Percentiles rank a stretch among this genome's conserved stretches.
phyloP scores from a whole-genome alignment of 371 early-diverging fungal genomes.

The Zopfochytrium polystomum region DNA sequence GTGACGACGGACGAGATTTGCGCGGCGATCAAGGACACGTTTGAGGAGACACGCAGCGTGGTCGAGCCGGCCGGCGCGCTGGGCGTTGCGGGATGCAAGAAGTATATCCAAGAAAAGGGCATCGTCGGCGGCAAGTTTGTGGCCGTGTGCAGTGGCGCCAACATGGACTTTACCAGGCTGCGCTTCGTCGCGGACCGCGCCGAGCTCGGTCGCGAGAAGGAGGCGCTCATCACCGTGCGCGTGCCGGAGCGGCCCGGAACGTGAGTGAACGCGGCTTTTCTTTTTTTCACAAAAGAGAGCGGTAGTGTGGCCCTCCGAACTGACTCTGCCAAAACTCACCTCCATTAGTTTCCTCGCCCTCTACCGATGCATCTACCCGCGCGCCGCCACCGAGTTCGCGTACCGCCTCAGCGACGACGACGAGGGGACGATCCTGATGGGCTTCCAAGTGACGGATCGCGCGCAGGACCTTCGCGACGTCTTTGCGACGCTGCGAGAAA shows the following conservation, averaged over 20 bases:
- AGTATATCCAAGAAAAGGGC: conserved; percentile 51
- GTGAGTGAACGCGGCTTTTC: no score
- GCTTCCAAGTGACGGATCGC: conserved; percentile 63
- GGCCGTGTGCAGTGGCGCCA: conserved; percentile 84
- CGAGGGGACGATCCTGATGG: conserved; percentile 84
- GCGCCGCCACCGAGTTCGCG: conserved; percentile 79
- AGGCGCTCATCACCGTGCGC: conserved; percentile 75
- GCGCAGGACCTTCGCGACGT: conserved; percentile 60
- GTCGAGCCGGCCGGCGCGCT: conserved; percentile 94
- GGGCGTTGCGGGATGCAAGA: conserved; percentile 80
- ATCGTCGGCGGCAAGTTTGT: conserved; percentile 54
- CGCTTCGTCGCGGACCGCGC: conserved; percentile 92
- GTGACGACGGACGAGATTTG: conserved; percentile 92
- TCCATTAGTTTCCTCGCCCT: conserved; percentile 46
- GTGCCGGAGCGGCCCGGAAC: conserved; percentile 84
- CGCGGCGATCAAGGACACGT: conserved; percentile 63
- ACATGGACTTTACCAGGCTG: conserved; percentile 86
- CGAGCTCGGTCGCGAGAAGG: conserved; percentile 76
- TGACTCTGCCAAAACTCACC: no score
- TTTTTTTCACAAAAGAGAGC: no score
- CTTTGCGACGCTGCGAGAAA: conserved; percentile 56
- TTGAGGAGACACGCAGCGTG: conserved; percentile 80
- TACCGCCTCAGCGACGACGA: no score
- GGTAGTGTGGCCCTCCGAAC: no score
- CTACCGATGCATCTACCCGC: conserved; percentile 29